These are phyloP conservation scores for Corynascus novoguineensis DNA, from an alignment of 495 filamentous ascomycete species.

Conservation along the genomic window DNA sequence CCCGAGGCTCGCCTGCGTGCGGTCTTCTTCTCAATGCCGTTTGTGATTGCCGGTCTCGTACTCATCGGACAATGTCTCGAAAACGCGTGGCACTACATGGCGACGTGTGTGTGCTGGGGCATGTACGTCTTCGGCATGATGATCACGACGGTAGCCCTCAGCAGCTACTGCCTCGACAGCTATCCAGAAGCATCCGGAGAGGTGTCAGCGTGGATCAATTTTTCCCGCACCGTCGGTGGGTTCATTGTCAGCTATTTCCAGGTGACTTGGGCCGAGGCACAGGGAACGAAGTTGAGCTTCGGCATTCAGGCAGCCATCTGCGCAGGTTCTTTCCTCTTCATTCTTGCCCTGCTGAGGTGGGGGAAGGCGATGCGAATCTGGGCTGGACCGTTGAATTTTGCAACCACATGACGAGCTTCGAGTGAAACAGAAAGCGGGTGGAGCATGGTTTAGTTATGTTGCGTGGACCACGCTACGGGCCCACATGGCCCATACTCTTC, in stretches of 20 bases:
- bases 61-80: constrained; percentile 53
- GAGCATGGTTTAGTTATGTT: too few relatives aligned
- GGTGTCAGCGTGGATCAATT: constrained; percentile 37
- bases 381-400: constrained; percentile 26
- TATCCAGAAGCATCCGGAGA: constrained; percentile 55
- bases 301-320: constrained; percentile 48
- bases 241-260: constrained; percentile 40
- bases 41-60: constrained; percentile 48
- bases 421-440: too few relatives aligned
- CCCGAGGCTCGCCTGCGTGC: constrained; percentile 55
- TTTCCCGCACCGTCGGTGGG: background rate
- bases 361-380: constrained; percentile 34
- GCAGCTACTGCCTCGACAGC: constrained; percentile 54
- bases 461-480: too few relatives aligned
- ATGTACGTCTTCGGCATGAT: constrained; percentile 57
- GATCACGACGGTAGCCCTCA: constrained; percentile 57
- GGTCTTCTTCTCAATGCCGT: constrained; percentile 45
- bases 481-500: too few relatives aligned
- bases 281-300: constrained; percentile 40
- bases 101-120: constrained; percentile 50
- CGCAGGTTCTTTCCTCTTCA: constrained; percentile 36
- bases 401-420: constrained; percentile 8
- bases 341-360: constrained; percentile 28
- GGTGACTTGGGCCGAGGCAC: constrained; percentile 32
- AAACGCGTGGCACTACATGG: constrained; percentile 52